Evolutionary conservation across 331 rosid genomes (phyloP).

Genomic region (Phaseolus coccineus): DNA sequence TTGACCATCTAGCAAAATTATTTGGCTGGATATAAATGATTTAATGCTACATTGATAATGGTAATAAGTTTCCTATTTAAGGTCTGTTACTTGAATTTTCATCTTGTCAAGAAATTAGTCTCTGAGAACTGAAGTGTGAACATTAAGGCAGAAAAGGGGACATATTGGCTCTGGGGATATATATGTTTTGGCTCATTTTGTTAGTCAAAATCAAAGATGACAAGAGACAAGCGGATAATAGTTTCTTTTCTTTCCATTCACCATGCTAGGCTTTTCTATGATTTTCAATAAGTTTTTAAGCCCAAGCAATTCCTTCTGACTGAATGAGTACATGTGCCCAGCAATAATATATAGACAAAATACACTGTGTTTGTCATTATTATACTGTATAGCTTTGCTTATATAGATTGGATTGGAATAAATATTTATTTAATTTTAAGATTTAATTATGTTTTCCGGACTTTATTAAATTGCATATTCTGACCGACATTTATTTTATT

Average conservation of each 20-base stretch:
- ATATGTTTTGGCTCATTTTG: not conserved
- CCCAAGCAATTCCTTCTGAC: not conserved
- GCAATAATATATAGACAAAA: not conserved
- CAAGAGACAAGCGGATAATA: not conserved
- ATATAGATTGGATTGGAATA: slow-evolving; percentile 1
- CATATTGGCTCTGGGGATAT: not conserved
- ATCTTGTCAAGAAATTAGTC: slow-evolving; percentile 1
- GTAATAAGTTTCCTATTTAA: not conserved
- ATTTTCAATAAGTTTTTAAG: slow-evolving; percentile 2
- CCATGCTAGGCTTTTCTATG: slow-evolving; percentile 1
- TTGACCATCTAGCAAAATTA: slow-evolving; percentile 11
- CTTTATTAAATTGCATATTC: slow-evolving; percentile 6
- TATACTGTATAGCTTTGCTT: not conserved
- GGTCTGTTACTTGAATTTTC: not conserved
- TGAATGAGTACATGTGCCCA: not conserved
- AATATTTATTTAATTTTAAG: not conserved
- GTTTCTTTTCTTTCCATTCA: slow-evolving; percentile 5
- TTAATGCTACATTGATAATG: not conserved
- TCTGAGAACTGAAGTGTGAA: not conserved
- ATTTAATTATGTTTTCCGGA: slow-evolving; percentile 10
- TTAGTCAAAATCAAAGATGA: not conserved
- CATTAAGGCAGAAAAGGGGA: not conserved
- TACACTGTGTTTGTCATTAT: not conserved
- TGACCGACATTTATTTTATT: slow-evolving; percentile 26
- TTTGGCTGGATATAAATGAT: not conserved